Evolutionary conservation across 805 yeast genomes (phyloP).

Genomic region (Kazachstania viticola): DNA sequence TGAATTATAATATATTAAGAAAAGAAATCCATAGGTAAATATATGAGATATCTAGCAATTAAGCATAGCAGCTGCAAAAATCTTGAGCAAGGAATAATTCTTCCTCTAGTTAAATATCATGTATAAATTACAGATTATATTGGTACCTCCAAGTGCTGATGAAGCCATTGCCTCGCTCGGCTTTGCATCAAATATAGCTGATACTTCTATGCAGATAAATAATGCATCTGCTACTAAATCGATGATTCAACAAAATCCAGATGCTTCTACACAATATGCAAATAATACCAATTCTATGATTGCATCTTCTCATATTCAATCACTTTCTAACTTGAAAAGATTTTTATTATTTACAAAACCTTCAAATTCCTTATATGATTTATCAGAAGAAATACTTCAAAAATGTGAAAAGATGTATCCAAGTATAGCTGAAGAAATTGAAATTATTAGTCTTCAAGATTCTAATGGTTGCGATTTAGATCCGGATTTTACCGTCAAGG

Average conservation of each 20-base stretch:
- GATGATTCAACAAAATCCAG: conserved; percentile 8
- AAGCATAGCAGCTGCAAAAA: no score
- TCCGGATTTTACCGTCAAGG: conserved; percentile 58
- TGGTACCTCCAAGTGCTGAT: conserved; percentile 32
- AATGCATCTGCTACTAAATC: conserved; percentile 4
- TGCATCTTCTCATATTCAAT: conserved; percentile 5
- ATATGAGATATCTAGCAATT: no score
- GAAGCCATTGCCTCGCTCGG: conserved; percentile 13
- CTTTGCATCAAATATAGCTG: conserved; percentile 10
- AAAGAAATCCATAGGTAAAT: no score
- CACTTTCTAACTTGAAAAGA: conserved; percentile 30
- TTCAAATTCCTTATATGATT: conserved; percentile 33
- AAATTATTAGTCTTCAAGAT: conserved; percentile 56
- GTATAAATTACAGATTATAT: conserved; percentile 35
- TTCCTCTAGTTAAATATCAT: conserved; percentile 9
- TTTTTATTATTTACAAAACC: conserved; percentile 55
- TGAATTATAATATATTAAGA: no score
- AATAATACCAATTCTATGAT: conserved; percentile 6
- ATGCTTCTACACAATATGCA: conserved; percentile 2
- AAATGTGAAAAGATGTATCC: conserved; percentile 60
- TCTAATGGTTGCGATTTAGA: conserved; percentile 61
- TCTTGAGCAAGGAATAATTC: no score
- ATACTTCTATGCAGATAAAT: conserved; percentile 3
- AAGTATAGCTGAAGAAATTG: conserved; percentile 36
- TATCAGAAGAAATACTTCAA: conserved; percentile 42